phyloP scores from a whole-genome alignment of 1,284 basidiomycete species.

The Trametes pubescens region DNA sequence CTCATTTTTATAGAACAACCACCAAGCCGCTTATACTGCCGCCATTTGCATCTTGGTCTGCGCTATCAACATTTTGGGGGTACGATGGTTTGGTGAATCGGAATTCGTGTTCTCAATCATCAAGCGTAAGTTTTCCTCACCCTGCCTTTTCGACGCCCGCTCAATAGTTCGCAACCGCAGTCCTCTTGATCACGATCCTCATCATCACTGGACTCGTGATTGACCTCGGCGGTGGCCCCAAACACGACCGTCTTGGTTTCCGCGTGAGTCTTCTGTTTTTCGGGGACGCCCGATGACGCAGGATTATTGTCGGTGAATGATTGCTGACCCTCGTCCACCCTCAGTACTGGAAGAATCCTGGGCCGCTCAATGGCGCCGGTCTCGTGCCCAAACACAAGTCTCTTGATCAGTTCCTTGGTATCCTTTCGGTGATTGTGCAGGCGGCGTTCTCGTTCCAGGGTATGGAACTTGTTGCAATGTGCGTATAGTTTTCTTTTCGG shows the following conservation, averaged over 20 bases:
- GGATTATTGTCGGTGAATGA: neutral
- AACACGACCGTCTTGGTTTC: constrained; percentile 67
- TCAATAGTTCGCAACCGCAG: constrained; percentile 39
- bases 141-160: neutral
- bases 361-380: constrained; percentile 59
- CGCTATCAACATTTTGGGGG: constrained; percentile 81
- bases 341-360: constrained; percentile 78
- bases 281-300: neutral
- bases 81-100: constrained; percentile 58
- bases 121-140: constrained; percentile 54
- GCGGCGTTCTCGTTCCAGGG: constrained; percentile 88
- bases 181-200: constrained; percentile 64
- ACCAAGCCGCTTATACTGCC: constrained; percentile 70
- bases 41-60: constrained; percentile 67
- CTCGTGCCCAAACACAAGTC: constrained; percentile 51
- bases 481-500: constrained; percentile 38
- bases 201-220: constrained; percentile 73
- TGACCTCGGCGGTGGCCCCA: constrained; percentile 75
- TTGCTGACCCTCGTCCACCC: neutral
- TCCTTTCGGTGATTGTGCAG: constrained; percentile 75
- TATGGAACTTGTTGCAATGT: constrained; percentile 85
- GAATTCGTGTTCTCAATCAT: constrained; percentile 72
- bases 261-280: constrained; percentile 46
- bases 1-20: constrained; percentile 47
- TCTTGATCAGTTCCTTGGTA: constrained; percentile 71